Evolutionary conservation across 768 basidiomycete species (phyloP).

Genomic region (Kockovaella imperatae): DNA sequence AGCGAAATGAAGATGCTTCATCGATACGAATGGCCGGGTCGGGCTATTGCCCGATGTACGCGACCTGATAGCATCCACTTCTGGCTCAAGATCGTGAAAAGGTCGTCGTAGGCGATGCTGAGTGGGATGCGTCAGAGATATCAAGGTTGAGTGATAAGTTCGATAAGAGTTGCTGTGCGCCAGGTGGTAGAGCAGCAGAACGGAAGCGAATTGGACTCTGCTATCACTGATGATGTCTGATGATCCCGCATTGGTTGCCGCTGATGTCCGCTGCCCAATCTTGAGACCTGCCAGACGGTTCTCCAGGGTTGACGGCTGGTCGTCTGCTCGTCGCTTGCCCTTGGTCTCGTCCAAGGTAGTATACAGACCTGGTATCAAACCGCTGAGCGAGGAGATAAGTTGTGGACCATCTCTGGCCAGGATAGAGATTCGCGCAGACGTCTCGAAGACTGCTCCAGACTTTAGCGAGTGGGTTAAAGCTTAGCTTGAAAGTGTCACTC

Average conservation of each 20-base stretch:
- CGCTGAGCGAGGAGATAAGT: constrained; percentile 31
- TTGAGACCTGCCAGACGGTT: neutral
- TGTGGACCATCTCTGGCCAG: constrained; percentile 31
- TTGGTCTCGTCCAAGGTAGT: neutral
- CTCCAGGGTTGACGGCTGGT: neutral
- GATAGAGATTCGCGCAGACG: constrained; percentile 27
- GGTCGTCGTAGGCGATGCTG: neutral
- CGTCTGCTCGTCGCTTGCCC: neutral
- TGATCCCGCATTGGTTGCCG: neutral
- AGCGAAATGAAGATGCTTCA: neutral
- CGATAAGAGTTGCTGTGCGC: constrained; percentile 5
- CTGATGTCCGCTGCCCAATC: neutral
- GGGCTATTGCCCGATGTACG: too few species aligned
- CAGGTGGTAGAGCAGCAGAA: constrained; percentile 27
- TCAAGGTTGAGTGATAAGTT: constrained; percentile 8
- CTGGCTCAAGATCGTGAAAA: constrained; percentile 3
- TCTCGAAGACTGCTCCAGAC: constrained; percentile 31
- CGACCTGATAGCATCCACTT: too few species aligned
- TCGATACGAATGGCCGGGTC: constrained; percentile 1
- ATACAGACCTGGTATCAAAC: constrained; percentile 36
- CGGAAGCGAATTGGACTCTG: constrained; percentile 12
- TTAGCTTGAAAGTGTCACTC: constrained; percentile 2
- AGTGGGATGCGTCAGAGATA: constrained; percentile 8
- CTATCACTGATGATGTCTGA: constrained; percentile 6
- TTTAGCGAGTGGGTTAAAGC: neutral